A percentile compares a stretch with the other conserved stretches of the same genome.
Evolutionary conservation across 176 grass and related monocot species (phyloP).

Genomic region (Triticum monococcum): DNA sequence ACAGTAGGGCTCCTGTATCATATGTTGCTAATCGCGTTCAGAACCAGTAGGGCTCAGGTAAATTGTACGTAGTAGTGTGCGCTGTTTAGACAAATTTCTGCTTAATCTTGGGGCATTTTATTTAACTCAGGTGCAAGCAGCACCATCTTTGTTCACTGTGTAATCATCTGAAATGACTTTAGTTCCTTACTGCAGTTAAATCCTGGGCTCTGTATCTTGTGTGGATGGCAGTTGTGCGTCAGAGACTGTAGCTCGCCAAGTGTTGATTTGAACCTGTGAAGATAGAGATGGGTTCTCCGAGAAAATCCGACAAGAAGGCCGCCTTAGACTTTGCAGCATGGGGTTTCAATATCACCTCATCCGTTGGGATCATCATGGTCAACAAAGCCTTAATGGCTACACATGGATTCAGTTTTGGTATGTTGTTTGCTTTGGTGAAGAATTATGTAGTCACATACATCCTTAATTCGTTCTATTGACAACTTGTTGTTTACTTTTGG

Average conservation of each 20-base stretch:
- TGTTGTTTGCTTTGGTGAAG: neutral
- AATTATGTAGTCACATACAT: neutral
- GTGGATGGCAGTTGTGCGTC: neutral
- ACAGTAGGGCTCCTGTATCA: neutral
- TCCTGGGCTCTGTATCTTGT: constrained; percentile 4
- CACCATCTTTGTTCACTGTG: neutral
- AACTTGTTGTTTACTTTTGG: neutral
- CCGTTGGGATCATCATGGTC: constrained; percentile 91
- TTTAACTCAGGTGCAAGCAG: neutral
- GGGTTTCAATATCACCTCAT: constrained; percentile 82
- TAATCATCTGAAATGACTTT: neutral
- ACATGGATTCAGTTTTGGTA: constrained; percentile 79
- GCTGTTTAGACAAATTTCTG: neutral
- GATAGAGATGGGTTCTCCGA: constrained; percentile 53
- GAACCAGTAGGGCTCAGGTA: neutral
- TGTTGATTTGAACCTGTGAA: constrained; percentile 14
- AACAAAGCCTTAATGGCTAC: constrained; percentile 87
- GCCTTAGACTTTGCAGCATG: constrained; percentile 65
- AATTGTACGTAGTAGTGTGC: neutral
- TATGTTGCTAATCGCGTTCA: neutral
- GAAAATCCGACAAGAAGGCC: constrained; percentile 71
- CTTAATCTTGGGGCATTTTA: neutral
- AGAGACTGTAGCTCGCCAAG: neutral
- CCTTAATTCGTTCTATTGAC: neutral
- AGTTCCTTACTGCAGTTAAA: constrained; percentile 27